These are phyloP conservation scores for Adansonia grandidieri DNA, from an alignment of 441 rosid species.

Conservation along the genomic window DNA sequence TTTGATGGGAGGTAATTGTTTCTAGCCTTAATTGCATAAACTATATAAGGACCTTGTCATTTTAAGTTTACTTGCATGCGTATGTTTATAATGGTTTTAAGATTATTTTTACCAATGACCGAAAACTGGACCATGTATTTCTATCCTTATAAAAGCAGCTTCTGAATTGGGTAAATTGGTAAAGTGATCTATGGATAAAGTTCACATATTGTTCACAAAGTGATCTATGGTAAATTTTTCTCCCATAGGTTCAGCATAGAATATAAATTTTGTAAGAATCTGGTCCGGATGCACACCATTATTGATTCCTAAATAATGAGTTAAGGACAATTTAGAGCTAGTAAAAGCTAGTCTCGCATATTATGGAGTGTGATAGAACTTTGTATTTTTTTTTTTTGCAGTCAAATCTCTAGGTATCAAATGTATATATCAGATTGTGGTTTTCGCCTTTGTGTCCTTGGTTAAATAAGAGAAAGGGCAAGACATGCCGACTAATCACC, in stretches of 20 bases:
- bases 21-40: neutral
- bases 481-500: neutral
- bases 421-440: neutral
- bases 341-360: conserved; percentile 1
- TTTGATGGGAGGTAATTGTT: conserved; percentile 85
- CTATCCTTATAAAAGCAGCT: neutral
- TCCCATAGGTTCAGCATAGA: neutral
- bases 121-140: neutral
- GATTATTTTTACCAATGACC: neutral
- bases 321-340: neutral
- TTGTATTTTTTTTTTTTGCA: neutral
- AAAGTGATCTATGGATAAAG: neutral
- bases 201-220: neutral
- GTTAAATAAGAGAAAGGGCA: neutral
- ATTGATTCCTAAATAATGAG: neutral
- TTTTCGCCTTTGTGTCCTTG: neutral
- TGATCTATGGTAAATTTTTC: no score
- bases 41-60: neutral
- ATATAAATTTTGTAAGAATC: neutral
- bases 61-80: neutral
- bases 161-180: neutral
- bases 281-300: neutral
- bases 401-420: neutral
- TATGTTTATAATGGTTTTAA: no score
- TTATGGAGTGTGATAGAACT: neutral